phyloP scores from a whole-genome alignment of 2,329 filamentous ascomycete species.

The Escovopsis sp. region DNA sequence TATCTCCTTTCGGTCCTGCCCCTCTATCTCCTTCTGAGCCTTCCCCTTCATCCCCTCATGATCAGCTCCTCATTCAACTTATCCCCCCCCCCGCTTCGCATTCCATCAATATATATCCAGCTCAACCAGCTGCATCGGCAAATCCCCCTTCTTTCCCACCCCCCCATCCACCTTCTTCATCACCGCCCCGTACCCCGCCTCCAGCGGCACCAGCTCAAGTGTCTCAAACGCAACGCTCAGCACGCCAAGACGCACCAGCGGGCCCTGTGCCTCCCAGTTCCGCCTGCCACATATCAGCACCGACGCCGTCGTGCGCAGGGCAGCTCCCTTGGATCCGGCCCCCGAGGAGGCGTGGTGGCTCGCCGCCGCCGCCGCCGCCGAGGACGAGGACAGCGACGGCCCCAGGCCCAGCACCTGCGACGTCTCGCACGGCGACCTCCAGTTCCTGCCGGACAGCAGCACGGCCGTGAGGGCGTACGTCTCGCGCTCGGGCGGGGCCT shows the following conservation, averaged over 20 bases:
- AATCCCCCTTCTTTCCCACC: conserved; percentile 9
- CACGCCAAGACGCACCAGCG: conserved; percentile 17
- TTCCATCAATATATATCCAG: conserved; percentile 21
- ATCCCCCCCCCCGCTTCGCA: no score
- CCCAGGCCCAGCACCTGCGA: neutral
- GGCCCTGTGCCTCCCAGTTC: conserved; percentile 13
- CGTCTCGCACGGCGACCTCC: no score
- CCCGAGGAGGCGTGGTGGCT: neutral
- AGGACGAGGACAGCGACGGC: no score
- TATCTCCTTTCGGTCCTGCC: no score
- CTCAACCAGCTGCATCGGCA: conserved; percentile 16
- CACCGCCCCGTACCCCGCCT: conserved; percentile 11
- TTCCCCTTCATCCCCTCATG: no score
- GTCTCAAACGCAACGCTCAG: conserved; percentile 13
- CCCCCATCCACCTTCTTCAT: conserved; percentile 15
- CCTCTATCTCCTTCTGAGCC: no score
- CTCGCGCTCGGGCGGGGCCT: conserved; percentile 3
- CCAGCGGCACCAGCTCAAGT: conserved; percentile 7
- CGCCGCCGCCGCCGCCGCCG: no score
- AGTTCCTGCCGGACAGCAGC: conserved; percentile 17
- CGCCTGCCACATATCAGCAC: conserved; percentile 15
- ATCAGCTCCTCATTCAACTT: no score
- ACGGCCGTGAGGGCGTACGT: conserved; percentile 12
- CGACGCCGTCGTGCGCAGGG: conserved; percentile 10
- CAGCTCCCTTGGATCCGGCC: conserved; percentile 1